Percentiles rank a stretch among this genome's conserved stretches.
These are phyloP conservation scores for Sarocladium brachiariae DNA, from an alignment of 2,329 filamentous ascomycete species.

Conservation along the genomic window DNA sequence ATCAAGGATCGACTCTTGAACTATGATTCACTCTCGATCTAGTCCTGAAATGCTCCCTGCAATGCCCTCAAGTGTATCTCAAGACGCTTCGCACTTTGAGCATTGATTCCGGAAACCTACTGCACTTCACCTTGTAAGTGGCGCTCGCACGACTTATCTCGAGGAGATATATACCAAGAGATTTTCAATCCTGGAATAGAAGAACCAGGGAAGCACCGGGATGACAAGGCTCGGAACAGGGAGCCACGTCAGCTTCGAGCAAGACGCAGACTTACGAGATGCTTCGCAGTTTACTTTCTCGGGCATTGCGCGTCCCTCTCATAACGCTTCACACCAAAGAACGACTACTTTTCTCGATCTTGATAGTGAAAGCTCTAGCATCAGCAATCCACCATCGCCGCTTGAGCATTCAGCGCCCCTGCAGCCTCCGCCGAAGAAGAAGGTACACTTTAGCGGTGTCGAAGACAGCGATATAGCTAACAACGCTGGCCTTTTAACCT, in stretches of 20 bases:
- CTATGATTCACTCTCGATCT: no score
- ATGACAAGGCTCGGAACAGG: background rate
- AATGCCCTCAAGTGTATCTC: conserved; percentile 5
- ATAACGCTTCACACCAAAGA: background rate
- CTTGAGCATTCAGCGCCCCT: background rate
- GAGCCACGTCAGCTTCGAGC: background rate
- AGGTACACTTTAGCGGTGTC: background rate
- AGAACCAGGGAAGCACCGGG: background rate
- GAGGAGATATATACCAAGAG: no score
- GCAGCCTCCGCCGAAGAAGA: conserved; percentile 6
- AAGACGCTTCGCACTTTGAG: no score
- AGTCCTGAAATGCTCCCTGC: background rate
- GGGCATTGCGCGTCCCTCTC: background rate
- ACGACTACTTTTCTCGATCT: conserved; percentile 4
- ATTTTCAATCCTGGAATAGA: no score
- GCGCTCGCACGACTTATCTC: no score
- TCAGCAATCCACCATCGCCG: background rate
- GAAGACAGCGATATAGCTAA: background rate
- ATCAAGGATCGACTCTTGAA: no score
- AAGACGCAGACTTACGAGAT: background rate
- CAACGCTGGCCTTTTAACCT: background rate
- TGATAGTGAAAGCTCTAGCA: conserved; percentile 5
- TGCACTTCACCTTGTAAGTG: no score
- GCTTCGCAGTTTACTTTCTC: no score
- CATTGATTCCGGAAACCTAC: no score